phyloP scores from a whole-genome alignment of 1,284 basidiomycete species.

The Erythrobasidium hasegawianum region DNA sequence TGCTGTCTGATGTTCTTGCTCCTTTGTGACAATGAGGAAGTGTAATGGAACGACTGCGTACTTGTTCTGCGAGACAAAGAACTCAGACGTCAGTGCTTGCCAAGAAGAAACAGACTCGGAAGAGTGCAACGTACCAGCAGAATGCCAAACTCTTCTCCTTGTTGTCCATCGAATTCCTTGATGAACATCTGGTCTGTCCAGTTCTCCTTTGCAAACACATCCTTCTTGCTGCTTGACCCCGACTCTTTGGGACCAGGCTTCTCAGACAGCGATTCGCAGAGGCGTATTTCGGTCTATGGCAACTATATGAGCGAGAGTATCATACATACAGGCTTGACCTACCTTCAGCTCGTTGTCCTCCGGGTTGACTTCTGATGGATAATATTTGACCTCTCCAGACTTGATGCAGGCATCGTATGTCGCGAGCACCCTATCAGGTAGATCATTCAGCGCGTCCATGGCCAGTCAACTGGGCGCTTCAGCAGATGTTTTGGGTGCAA shows the following conservation, averaged over 20 bases:
- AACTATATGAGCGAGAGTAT: too few species aligned
- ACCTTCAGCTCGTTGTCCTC: constrained; percentile 21
- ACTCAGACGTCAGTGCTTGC: neutral
- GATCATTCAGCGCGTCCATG: neutral
- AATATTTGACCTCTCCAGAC: constrained; percentile 22
- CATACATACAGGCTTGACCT: neutral
- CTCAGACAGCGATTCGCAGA: constrained; percentile 28
- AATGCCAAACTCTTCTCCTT: constrained; percentile 24
- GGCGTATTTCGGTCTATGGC: constrained; percentile 25
- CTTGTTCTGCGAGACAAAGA: constrained; percentile 40
- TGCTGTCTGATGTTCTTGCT: constrained; percentile 41
- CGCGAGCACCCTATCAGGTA: constrained; percentile 14
- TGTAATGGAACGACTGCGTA: constrained; percentile 45
- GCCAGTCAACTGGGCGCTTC: too few species aligned
- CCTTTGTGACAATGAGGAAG: constrained; percentile 45
- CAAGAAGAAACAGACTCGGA: neutral
- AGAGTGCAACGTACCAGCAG: constrained; percentile 18
- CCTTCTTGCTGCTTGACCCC: constrained; percentile 6
- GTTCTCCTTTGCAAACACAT: constrained; percentile 26
- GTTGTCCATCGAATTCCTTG: constrained; percentile 27
- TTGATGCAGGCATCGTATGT: constrained; percentile 19
- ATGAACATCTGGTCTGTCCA: constrained; percentile 25
- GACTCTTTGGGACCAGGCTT: constrained; percentile 24
- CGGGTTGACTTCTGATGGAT: constrained; percentile 23
- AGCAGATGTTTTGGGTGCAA: too few species aligned